Conservation (phyloP, 257 asterid genomes). For the Solanum clarkiae region DNA sequence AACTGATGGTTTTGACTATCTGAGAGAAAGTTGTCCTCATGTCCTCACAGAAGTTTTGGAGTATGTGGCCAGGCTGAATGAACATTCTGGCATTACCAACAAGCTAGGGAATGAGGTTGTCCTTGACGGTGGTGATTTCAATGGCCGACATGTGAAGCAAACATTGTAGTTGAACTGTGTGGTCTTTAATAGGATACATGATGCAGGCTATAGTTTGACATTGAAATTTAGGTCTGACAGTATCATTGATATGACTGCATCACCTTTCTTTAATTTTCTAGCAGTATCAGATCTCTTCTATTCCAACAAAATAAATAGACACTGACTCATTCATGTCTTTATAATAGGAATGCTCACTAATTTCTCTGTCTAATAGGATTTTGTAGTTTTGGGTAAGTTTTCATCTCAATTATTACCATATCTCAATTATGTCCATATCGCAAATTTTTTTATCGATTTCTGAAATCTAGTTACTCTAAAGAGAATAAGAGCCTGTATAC, state of each 20-base stretch:
- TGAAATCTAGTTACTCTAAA: too few species aligned
- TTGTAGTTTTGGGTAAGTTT: too few species aligned
- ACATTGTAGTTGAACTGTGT: conserved; percentile 22
- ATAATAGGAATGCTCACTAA: too few species aligned
- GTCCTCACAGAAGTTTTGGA: conserved; percentile 78
- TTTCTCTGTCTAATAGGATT: too few species aligned
- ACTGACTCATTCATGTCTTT: too few species aligned
- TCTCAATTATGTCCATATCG: too few species aligned
- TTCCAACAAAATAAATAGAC: too few species aligned
- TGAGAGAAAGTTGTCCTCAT: conserved; percentile 79
- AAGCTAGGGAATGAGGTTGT: conserved; percentile 22
- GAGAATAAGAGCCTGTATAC: too few species aligned
- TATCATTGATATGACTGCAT: not conserved
- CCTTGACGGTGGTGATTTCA: conserved; percentile 56
- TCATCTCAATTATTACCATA: too few species aligned
- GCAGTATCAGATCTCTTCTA: too few species aligned
- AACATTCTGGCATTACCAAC: conserved; percentile 24
- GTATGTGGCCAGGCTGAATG: conserved; percentile 66
- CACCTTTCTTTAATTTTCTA: not conserved
- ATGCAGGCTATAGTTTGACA: not conserved
- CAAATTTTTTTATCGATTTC: too few species aligned
- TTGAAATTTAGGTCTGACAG: not conserved
- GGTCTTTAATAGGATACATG: not conserved
- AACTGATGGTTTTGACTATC: conserved; percentile 81
- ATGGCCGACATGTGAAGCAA: conserved; percentile 86